Evolutionary conservation across 177 flowering plant genomes (phyloP).

Genomic region (Vitis hybrid): DNA sequence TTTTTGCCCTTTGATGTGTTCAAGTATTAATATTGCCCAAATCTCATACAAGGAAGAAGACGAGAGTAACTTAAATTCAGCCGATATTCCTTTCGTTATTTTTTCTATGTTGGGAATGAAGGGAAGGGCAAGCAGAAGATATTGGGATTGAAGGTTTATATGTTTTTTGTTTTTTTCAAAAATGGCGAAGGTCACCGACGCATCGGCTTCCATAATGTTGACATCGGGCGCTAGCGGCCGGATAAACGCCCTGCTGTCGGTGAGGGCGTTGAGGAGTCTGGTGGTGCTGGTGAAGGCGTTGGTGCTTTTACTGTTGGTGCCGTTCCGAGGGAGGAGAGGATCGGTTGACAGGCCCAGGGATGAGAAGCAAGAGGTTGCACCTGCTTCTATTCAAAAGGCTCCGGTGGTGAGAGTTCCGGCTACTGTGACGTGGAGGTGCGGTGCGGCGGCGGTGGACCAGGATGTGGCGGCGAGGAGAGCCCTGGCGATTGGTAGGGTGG

Average conservation of each 20-base stretch:
- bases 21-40: too few species aligned
- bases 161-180: too few species aligned
- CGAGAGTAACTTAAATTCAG: too few species aligned
- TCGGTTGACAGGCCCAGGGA: constrained; percentile 18
- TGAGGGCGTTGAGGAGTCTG: constrained; percentile 38
- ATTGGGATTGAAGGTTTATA: too few species aligned
- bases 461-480: constrained; percentile 63
- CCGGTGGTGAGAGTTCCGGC: constrained; percentile 27
- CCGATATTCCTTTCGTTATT: too few species aligned
- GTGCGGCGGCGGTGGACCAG: constrained; percentile 32
- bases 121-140: too few species aligned
- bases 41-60: too few species aligned
- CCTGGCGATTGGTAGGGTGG: constrained; percentile 54
- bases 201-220: constrained; percentile 24
- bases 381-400: constrained; percentile 16
- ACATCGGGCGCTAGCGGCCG: constrained; percentile 74
- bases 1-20: too few species aligned
- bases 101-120: too few species aligned
- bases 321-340: constrained; percentile 41
- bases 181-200: neutral
- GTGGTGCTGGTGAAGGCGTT: constrained; percentile 34
- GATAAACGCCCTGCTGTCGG: constrained; percentile 50
- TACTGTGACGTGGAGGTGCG: constrained; percentile 16
- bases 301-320: constrained; percentile 38
- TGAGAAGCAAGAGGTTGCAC: constrained; percentile 2